A percentile compares a stretch with the other conserved stretches of the same genome.
phyloP scores from a whole-genome alignment of 805 yeast genomes.

The Candida schatavii region DNA sequence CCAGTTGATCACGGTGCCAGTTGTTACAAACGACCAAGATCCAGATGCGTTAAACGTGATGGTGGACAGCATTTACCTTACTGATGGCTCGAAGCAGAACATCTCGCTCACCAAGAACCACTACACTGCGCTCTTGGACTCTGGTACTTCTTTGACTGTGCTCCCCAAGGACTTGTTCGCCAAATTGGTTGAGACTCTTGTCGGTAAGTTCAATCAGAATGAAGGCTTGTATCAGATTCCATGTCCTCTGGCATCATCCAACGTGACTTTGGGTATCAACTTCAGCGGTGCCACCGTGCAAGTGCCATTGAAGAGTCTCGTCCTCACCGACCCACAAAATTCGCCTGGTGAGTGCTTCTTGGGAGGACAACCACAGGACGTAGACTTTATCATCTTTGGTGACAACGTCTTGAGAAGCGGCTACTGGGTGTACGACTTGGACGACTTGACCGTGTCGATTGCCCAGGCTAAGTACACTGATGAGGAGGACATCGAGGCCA shows the following conservation, averaged over 20 bases:
- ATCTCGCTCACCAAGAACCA: not conserved
- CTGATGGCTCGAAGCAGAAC: not conserved
- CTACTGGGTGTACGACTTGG: slow-evolving; percentile 64
- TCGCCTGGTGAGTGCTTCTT: not conserved
- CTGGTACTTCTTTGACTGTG: slow-evolving; percentile 27
- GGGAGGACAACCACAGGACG: not conserved
- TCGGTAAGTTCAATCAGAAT: slow-evolving; percentile 14
- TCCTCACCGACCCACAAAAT: slow-evolving; percentile 9
- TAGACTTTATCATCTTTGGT: slow-evolving; percentile 46
- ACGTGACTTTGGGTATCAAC: slow-evolving; percentile 37
- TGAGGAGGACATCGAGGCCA: slow-evolving; percentile 43
- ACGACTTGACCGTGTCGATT: slow-evolving; percentile 26
- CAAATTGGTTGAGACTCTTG: not conserved
- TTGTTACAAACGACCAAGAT: slow-evolving; percentile 20
- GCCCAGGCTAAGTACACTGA: slow-evolving; percentile 22
- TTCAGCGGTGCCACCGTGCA: slow-evolving; percentile 56
- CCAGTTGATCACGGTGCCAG: slow-evolving; percentile 29
- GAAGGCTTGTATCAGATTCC: slow-evolving; percentile 46
- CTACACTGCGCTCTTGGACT: slow-evolving; percentile 1
- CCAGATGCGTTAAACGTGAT: not conserved
- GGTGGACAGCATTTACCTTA: not conserved
- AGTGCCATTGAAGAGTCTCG: slow-evolving; percentile 42
- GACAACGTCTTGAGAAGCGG: slow-evolving; percentile 63
- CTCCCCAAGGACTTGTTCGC: not conserved
- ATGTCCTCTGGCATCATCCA: slow-evolving; percentile 31